A percentile compares a stretch with the other conserved stretches of the same genome.
Conservation (phyloP, 2,329 filamentous ascomycete species). For the Hypoxylon sp. region DNA sequence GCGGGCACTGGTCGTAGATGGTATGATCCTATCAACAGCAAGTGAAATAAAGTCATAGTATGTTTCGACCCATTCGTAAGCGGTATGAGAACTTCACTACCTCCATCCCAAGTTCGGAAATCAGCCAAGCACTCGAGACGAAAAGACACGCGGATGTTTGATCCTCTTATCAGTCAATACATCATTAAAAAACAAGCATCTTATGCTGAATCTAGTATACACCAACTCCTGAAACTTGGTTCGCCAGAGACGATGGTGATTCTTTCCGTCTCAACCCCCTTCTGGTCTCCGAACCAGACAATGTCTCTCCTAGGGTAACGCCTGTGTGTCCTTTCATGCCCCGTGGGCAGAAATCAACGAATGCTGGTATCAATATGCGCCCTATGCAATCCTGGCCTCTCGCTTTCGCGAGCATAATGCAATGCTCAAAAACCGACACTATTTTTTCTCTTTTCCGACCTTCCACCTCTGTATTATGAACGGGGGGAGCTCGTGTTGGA, state of each 20-base stretch:
- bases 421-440: not conserved
- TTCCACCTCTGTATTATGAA: conserved; percentile 5
- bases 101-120: no score
- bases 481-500: not conserved
- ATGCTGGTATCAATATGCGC: conserved; percentile 21
- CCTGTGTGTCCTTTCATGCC: conserved; percentile 3
- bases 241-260: not conserved
- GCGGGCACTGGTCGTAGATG: no score
- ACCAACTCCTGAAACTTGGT: not conserved
- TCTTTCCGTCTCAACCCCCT: not conserved
- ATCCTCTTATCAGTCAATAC: not conserved
- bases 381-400: not conserved
- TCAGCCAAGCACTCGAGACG: not conserved
- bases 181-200: conserved; percentile 15
- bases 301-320: conserved; percentile 8
- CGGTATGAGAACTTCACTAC: no score
- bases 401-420: not conserved
- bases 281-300: not conserved
- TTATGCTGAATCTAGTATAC: conserved; percentile 21
- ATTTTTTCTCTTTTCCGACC: not conserved
- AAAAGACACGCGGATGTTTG: not conserved
- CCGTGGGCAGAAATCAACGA: not conserved
- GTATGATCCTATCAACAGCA: no score
- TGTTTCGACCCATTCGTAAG: no score
- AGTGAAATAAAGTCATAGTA: no score